Evolutionary conservation across 306 rosid species (phyloP).

Genomic region (Sesbania bispinosa): DNA sequence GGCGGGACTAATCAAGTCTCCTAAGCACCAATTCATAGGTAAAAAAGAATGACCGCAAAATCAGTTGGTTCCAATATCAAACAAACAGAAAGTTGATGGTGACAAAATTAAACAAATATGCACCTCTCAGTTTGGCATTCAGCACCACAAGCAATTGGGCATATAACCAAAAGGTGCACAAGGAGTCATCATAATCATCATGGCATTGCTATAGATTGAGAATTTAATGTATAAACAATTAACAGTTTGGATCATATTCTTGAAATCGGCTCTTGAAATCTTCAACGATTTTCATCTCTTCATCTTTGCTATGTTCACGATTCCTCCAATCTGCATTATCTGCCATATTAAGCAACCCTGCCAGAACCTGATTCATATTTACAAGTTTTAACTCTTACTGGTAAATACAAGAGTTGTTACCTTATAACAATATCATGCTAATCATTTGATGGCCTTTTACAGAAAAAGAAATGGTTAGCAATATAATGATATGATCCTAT

Average conservation of each 20-base stretch:
- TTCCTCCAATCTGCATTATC: slow-evolving; percentile 92
- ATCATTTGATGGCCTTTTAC: neutral
- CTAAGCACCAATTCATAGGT: slow-evolving; percentile 15
- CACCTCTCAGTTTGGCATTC: slow-evolving; percentile 26
- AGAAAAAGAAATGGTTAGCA: neutral
- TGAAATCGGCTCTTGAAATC: slow-evolving; percentile 69
- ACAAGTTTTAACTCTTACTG: neutral
- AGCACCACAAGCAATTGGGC: slow-evolving; percentile 15
- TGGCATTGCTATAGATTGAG: neutral
- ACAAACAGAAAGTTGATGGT: slow-evolving; percentile 1
- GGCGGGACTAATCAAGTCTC: neutral
- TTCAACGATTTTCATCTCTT: slow-evolving; percentile 67
- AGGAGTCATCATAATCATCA: slow-evolving; percentile 10
- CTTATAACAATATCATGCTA: neutral
- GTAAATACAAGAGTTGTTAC: neutral
- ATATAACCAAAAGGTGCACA: neutral
- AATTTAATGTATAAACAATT: slow-evolving; percentile 18
- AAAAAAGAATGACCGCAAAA: neutral
- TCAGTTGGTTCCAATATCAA: slow-evolving; percentile 15
- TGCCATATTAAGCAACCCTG: slow-evolving; percentile 90
- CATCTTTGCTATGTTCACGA: slow-evolving; percentile 63
- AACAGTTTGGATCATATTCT: slow-evolving; percentile 78
- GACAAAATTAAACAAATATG: slow-evolving; percentile 6
- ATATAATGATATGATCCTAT: neutral
- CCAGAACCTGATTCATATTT: slow-evolving; percentile 65